These are phyloP conservation scores for Gyromitra esculenta DNA, from an alignment of 2,329 filamentous ascomycete species.

Conservation along the genomic window DNA sequence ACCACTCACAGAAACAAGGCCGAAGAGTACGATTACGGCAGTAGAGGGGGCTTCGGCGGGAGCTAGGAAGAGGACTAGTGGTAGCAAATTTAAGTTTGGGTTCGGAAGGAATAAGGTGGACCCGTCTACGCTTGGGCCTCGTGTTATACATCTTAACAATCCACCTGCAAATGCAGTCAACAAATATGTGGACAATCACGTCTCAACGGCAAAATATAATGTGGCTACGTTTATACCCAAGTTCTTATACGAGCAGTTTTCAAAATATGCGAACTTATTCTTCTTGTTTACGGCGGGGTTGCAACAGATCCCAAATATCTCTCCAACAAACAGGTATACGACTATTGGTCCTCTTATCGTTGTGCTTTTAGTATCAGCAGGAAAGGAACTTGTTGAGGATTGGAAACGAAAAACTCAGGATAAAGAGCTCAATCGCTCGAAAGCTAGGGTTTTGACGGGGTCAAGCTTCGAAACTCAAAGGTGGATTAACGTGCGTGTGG, in stretches of 20 bases:
- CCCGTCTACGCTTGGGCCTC: conserved; percentile 87
- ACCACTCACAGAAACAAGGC: conserved; percentile 82
- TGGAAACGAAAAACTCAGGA: conserved; percentile 89
- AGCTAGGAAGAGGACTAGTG: conserved; percentile 65
- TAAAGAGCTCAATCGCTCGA: conserved; percentile 85
- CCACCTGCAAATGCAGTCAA: conserved; percentile 87
- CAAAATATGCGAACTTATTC: conserved; percentile 98
- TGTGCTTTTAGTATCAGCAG: conserved; percentile 91
- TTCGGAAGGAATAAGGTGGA: conserved; percentile 86
- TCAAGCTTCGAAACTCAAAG: conserved; percentile 85
- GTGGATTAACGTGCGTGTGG: conserved; percentile 93
- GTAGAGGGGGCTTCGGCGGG: conserved; percentile 62
- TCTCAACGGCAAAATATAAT: conserved; percentile 98
- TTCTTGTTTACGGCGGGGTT: conserved; percentile 96
- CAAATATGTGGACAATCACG: conserved; percentile 95
- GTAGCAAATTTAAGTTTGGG: conserved; percentile 88
- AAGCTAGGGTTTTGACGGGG: conserved; percentile 82
- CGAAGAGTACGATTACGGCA: conserved; percentile 64
- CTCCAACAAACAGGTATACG: conserved; percentile 93
- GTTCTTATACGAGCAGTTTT: conserved; percentile 98
- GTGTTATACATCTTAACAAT: conserved; percentile 96
- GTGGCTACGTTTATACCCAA: conserved; percentile 91
- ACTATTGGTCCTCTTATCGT: conserved; percentile 94
- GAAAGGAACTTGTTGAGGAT: conserved; percentile 94
- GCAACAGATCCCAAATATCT: conserved; percentile 94